These are phyloP conservation scores for Pyrenula aspistea DNA, from an alignment of 495 filamentous ascomycete genomes.

Conservation along the genomic window DNA sequence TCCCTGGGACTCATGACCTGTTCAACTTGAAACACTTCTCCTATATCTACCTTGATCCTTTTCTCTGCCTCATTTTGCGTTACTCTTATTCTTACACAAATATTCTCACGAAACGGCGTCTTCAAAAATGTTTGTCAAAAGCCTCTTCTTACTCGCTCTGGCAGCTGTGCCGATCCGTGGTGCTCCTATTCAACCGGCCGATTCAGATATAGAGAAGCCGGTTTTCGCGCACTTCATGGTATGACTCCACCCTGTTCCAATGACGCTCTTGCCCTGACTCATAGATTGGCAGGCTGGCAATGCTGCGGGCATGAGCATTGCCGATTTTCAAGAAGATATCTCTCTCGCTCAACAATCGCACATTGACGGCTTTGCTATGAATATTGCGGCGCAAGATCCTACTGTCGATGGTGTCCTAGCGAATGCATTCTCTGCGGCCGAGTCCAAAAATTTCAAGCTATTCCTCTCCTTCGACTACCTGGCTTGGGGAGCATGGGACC, in stretches of 20 bases:
- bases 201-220: slow-evolving; percentile 5
- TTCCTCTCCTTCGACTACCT: slow-evolving; percentile 62
- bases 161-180: background rate
- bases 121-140: background rate
- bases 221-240: slow-evolving; percentile 29
- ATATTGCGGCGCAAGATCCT: slow-evolving; percentile 43
- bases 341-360: slow-evolving; percentile 42
- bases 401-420: slow-evolving; percentile 36
- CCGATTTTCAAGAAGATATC: slow-evolving; percentile 51
- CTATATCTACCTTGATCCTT: too few species aligned
- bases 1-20: background rate
- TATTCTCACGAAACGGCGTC: too few species aligned
- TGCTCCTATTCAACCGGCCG: background rate
- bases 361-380: slow-evolving; percentile 65
- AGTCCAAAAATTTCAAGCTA: slow-evolving; percentile 40
- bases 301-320: slow-evolving; percentile 16
- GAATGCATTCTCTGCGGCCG: slow-evolving; percentile 44
- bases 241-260: too few species aligned
- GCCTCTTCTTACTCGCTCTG: slow-evolving; percentile 1
- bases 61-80: too few species aligned
- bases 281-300: slow-evolving; percentile 14
- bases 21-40: too few species aligned
- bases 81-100: too few species aligned
- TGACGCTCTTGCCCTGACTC: too few species aligned
- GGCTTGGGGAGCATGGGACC: slow-evolving; percentile 41